Percentiles rank a stretch among this genome's conserved stretches.
Evolutionary conservation across 306 rosid species (phyloP).

Genomic region (Trichosanthes cucumerina): DNA sequence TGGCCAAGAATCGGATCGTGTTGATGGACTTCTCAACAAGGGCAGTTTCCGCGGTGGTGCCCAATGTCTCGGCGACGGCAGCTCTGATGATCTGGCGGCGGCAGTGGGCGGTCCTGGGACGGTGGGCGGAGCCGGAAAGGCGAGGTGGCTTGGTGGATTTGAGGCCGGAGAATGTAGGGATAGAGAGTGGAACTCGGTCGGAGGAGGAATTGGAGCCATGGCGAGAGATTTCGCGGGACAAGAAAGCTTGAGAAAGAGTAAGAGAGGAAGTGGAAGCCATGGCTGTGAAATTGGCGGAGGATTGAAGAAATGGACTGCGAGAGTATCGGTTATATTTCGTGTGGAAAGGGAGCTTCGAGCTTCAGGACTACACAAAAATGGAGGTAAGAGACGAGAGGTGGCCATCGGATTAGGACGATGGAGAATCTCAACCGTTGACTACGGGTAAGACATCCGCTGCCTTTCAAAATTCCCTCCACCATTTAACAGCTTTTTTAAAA

Average conservation of each 20-base stretch:
- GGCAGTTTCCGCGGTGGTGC: slow-evolving; percentile 37
- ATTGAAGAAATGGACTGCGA: slow-evolving; percentile 11
- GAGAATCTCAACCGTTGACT: slow-evolving; percentile 27
- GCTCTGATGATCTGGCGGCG: slow-evolving; percentile 30
- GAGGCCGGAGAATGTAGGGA: slow-evolving; percentile 56
- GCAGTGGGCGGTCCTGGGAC: neutral
- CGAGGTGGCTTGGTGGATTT: slow-evolving; percentile 32
- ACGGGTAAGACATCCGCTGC: slow-evolving; percentile 39
- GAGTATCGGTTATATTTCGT: slow-evolving; percentile 18
- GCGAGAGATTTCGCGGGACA: slow-evolving; percentile 54
- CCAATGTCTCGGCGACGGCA: slow-evolving; percentile 35
- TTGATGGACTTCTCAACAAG: slow-evolving; percentile 74
- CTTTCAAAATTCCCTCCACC: slow-evolving; percentile 26
- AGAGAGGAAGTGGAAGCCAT: slow-evolving; percentile 82
- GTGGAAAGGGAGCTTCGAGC: slow-evolving; percentile 19
- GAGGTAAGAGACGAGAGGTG: slow-evolving; percentile 26
- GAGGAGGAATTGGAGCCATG: slow-evolving; percentile 34
- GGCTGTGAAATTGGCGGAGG: neutral
- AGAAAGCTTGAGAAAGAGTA: slow-evolving; percentile 60
- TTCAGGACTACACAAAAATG: slow-evolving; percentile 22
- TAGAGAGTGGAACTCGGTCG: slow-evolving; percentile 39
- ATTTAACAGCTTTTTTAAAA: neutral
- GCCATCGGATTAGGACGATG: slow-evolving; percentile 25
- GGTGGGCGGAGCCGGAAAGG: slow-evolving; percentile 18
- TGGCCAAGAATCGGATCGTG: slow-evolving; percentile 77